Percentiles rank a stretch among this genome's conserved stretches.
These are phyloP conservation scores for Incumbomyces lentus DNA, from an alignment of 2,329 filamentous ascomycete genomes.

Conservation along the genomic window DNA sequence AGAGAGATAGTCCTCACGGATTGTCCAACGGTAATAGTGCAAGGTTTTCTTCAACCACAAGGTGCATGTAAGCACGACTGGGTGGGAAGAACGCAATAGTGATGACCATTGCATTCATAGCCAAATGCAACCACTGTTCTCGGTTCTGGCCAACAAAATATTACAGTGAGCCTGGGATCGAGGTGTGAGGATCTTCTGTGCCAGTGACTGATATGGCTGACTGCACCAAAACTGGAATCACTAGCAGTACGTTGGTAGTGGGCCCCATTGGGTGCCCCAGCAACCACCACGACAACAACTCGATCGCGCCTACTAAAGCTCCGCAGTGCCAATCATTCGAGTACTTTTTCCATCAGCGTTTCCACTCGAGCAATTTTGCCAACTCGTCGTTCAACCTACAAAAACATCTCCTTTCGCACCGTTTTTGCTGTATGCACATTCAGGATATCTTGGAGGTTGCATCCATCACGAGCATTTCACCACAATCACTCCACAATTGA, in stretches of 20 bases:
- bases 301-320: background rate
- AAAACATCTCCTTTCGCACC: conserved; percentile 4
- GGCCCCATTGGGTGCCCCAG: background rate
- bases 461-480: conserved; percentile 5
- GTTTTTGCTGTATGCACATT: conserved; percentile 8
- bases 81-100: no score
- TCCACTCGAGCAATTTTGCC: background rate
- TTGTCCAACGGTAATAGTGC: no score
- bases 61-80: no score
- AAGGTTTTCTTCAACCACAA: no score
- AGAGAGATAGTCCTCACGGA: no score
- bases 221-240: no score
- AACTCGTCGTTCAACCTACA: conserved; percentile 6
- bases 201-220: no score
- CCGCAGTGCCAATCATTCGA: background rate
- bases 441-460: conserved; percentile 8
- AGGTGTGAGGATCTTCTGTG: no score
- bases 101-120: no score
- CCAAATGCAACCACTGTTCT: no score
- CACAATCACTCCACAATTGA: background rate
- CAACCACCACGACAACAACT: conserved; percentile 7
- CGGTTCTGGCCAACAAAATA: no score
- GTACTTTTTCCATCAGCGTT: background rate
- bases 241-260: background rate
- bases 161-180: no score